Evolutionary conservation across 495 filamentous ascomycete genomes (phyloP).

Genomic region (Rhizodiscina lignyota): DNA sequence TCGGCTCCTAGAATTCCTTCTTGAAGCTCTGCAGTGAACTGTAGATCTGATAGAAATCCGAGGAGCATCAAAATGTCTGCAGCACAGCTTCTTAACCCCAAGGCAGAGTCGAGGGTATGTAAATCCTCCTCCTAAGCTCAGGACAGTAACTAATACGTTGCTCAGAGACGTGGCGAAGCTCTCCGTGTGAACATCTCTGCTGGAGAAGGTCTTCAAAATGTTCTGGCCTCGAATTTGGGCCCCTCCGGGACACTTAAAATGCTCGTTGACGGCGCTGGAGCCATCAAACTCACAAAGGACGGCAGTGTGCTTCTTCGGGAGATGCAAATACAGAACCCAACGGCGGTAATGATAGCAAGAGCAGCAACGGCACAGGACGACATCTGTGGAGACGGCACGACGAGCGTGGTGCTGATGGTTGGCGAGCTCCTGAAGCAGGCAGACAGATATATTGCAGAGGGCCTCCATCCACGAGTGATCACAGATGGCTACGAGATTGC

Average conservation of each 20-base stretch:
- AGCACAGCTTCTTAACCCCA: conserved; percentile 92
- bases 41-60: not conserved
- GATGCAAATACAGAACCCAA: conserved; percentile 88
- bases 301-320: conserved; percentile 89
- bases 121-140: conserved; percentile 13
- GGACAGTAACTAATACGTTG: conserved; percentile 22
- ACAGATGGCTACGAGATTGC: conserved; percentile 97
- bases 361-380: conserved; percentile 97
- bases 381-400: conserved; percentile 95
- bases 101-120: conserved; percentile 86
- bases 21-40: not conserved
- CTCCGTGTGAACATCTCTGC: conserved; percentile 91
- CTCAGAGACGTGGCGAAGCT: conserved; percentile 84
- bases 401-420: conserved; percentile 85
- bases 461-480: conserved; percentile 88
- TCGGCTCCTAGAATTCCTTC: not conserved
- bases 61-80: conserved; percentile 71
- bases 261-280: too few species aligned
- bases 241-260: conserved; percentile 94
- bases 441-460: conserved; percentile 83
- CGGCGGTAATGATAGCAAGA: conserved; percentile 95
- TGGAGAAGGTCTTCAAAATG: conserved; percentile 63
- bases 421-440: conserved; percentile 97
- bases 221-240: conserved; percentile 89
- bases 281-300: conserved; percentile 99